phyloP scores from a whole-genome alignment of 306 rosid genomes.

The Vicia sativa region DNA sequence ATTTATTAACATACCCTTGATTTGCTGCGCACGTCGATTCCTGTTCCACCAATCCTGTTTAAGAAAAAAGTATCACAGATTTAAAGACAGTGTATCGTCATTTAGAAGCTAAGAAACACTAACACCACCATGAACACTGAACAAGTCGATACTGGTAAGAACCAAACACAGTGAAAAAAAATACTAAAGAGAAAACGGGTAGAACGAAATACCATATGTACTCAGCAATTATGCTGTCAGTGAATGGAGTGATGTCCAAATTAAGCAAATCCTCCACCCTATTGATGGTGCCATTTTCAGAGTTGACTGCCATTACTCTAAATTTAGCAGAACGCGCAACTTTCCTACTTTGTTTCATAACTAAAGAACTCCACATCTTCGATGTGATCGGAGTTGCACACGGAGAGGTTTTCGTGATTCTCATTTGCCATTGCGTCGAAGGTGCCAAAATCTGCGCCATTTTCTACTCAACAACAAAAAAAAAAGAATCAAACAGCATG shows the following conservation, averaged over 20 bases:
- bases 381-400: conserved; percentile 58
- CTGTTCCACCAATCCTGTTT: conserved; percentile 94
- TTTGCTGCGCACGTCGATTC: conserved; percentile 94
- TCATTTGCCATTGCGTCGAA: conserved; percentile 79
- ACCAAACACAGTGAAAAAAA: too few species aligned
- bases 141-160: too few species aligned
- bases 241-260: conserved; percentile 78
- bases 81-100: conserved; percentile 31
- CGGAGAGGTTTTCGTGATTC: conserved; percentile 58
- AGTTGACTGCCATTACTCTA: conserved; percentile 60
- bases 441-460: conserved; percentile 99
- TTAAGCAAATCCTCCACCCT: conserved; percentile 76
- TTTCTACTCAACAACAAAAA: conserved; percentile 41
- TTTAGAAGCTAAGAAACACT: too few species aligned
- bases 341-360: conserved; percentile 72
- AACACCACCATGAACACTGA: background rate
- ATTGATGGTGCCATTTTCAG: conserved; percentile 70
- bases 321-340: conserved; percentile 60
- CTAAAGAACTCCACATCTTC: conserved; percentile 78
- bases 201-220: conserved; percentile 76
- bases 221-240: conserved; percentile 92
- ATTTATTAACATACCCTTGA: conserved; percentile 66
- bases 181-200: background rate
- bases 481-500: background rate
- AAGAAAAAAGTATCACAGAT: conserved; percentile 34